Evolutionary conservation across 2,329 filamentous ascomycete genomes (phyloP).

Genomic region (Ophidiomyces ophidiicola): DNA sequence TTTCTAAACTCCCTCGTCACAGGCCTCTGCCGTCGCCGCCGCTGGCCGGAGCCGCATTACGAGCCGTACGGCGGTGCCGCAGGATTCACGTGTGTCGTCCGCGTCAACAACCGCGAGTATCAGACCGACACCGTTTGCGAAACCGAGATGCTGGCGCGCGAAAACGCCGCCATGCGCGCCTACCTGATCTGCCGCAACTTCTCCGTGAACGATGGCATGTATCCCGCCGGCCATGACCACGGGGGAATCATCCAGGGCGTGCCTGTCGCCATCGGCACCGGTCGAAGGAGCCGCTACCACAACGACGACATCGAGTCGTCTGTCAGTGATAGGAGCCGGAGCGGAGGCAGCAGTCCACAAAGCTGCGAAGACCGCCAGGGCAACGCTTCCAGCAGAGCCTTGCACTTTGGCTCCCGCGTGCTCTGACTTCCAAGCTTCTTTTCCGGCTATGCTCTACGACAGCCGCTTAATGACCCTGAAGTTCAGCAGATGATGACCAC

Average conservation of each 20-base stretch:
- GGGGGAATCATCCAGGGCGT: constrained; percentile 48
- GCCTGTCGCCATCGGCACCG: constrained; percentile 52
- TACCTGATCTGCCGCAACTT: constrained; percentile 98
- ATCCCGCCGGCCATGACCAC: constrained; percentile 44
- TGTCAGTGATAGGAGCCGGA: constrained; percentile 37
- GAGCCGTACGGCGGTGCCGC: constrained; percentile 61
- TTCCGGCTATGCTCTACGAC: neutral
- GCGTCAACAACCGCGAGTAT: constrained; percentile 94
- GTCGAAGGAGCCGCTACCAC: constrained; percentile 39
- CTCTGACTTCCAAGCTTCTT: constrained; percentile 6
- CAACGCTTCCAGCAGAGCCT: constrained; percentile 18
- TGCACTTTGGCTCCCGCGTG: constrained; percentile 18
- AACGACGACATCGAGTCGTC: constrained; percentile 35
- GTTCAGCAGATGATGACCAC: neutral
- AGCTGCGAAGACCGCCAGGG: constrained; percentile 20
- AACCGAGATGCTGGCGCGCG: constrained; percentile 69
- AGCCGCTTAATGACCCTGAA: neutral
- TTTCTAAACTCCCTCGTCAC: constrained; percentile 16
- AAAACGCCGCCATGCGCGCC: constrained; percentile 87
- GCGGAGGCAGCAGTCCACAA: constrained; percentile 45
- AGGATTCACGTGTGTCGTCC: constrained; percentile 79
- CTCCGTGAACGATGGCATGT: constrained; percentile 91
- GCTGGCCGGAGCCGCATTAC: constrained; percentile 85
- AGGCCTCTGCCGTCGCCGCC: constrained; percentile 90
- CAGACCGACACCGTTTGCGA: constrained; percentile 79